Percentiles rank a stretch among this genome's conserved stretches.
These are phyloP conservation scores for Microdochium trichocladiopsis DNA, from an alignment of 2,329 filamentous ascomycete species.

Conservation along the genomic window DNA sequence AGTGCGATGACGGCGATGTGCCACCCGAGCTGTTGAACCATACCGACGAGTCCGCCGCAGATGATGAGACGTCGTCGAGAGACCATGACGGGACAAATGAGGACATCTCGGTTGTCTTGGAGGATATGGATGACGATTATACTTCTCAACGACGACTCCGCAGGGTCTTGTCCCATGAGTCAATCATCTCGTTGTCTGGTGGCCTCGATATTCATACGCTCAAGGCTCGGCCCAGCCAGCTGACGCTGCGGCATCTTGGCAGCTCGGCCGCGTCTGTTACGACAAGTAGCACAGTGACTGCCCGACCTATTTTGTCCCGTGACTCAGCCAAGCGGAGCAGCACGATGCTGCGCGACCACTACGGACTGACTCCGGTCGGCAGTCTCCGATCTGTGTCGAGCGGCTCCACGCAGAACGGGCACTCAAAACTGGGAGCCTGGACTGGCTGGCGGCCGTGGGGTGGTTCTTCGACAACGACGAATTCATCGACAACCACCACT, in stretches of 20 bases:
- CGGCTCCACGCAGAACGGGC: constrained; percentile 17
- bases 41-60: constrained; percentile 26
- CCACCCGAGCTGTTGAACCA: constrained; percentile 20
- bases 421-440: constrained; percentile 31
- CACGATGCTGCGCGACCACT: constrained; percentile 49
- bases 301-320: constrained; percentile 48
- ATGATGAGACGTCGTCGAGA: constrained; percentile 15
- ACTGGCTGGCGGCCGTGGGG: constrained; percentile 34
- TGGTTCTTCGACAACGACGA: constrained; percentile 11
- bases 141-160: constrained; percentile 44
- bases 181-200: constrained; percentile 77
- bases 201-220: constrained; percentile 88
- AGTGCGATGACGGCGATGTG: constrained; percentile 22
- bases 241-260: constrained; percentile 50
- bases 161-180: constrained; percentile 74
- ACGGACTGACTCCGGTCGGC: constrained; percentile 12
- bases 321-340: constrained; percentile 41
- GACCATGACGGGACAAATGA: constrained; percentile 14
- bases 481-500: constrained; percentile 18
- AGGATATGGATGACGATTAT: constrained; percentile 22
- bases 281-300: constrained; percentile 51
- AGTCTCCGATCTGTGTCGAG: constrained; percentile 25
- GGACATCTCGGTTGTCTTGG: constrained; percentile 13
- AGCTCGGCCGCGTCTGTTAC: constrained; percentile 43
- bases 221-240: constrained; percentile 67